phyloP scores from a whole-genome alignment of 495 filamentous ascomycete species.

The Chaetomidium leptoderma region DNA sequence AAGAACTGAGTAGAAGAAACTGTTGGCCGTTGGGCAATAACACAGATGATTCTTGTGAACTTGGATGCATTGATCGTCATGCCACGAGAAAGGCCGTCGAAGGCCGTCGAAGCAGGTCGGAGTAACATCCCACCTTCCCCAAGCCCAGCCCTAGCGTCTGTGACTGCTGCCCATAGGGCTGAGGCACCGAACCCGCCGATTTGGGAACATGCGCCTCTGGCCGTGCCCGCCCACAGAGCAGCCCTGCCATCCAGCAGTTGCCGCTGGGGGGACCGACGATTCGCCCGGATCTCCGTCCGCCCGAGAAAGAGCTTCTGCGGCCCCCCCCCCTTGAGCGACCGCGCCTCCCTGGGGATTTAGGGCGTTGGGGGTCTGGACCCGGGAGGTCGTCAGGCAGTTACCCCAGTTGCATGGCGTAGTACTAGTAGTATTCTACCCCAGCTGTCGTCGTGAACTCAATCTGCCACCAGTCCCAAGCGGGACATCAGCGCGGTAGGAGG shows the following conservation, averaged over 20 bases:
- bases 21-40: neutral
- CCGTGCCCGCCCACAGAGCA: neutral
- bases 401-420: conserved; percentile 2
- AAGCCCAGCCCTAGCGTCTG: too few species aligned
- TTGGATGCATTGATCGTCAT: too few species aligned
- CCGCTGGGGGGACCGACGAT: neutral
- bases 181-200: neutral
- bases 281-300: neutral
- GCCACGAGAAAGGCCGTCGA: neutral
- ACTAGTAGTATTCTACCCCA: neutral
- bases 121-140: neutral
- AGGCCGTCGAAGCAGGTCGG: too few species aligned
- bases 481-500: neutral
- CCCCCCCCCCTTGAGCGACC: neutral
- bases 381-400: neutral
- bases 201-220: neutral
- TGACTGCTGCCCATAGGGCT: neutral
- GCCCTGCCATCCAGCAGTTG: neutral
- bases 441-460: neutral
- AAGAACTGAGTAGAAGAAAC: too few species aligned
- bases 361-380: neutral
- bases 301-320: neutral
- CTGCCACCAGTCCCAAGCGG: neutral
- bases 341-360: neutral
- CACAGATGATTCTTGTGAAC: too few species aligned